Base-by-base conservation (phyloP, 306 rosid species). In the Lotus japonicus region DNA sequence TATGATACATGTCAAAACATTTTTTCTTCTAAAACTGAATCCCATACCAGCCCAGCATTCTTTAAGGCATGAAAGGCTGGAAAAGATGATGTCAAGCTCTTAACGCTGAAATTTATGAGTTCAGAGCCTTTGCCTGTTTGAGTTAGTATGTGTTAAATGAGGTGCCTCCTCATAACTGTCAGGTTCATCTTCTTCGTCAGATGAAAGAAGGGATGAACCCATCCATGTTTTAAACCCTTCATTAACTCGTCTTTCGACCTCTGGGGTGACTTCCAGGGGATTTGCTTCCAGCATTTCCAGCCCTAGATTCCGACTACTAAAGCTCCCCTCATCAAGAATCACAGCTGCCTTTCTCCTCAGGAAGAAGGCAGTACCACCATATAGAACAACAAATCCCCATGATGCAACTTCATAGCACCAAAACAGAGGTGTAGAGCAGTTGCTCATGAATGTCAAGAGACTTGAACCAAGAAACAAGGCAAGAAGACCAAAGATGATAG, bases 151-250 rank as follows among this genome's bases (percentile, higher is more conserved):
- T 43, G 69, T 57, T 35, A 46, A 41, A 49, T 68, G 73, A 66
- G 91, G 66, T 59, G 66, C 87, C 76, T 79, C 90, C 41, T 82
- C 84, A 26, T 82, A 84, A 72, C 80, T 76, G 58, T 82, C 88
- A 33, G 80, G 83, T 72, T 90, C 97, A 65, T 94, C 98, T 84
- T 90, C 98, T 6, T 94, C 99, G 4, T 94, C 97, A 0, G 99
- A 94, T 21, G 99, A 94, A 70, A 90, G 81, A 80, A 90, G 89
- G 61, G 99, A 90, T 8, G 97, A 79, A 7, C 97, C 97, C 97
- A 94, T 94, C 99, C 99, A 94, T 53, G 95, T 81, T 74, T 85
- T 94, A 60, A 94, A 94, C 66, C 97, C 97, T 84, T 88, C 99
- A 51, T 69, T 84, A 41, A 88, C 91, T 44, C 89, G 86, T 69